Base-by-base conservation (phyloP, 2,329 filamentous ascomycete genomes). In the Penicillium sp. region DNA sequence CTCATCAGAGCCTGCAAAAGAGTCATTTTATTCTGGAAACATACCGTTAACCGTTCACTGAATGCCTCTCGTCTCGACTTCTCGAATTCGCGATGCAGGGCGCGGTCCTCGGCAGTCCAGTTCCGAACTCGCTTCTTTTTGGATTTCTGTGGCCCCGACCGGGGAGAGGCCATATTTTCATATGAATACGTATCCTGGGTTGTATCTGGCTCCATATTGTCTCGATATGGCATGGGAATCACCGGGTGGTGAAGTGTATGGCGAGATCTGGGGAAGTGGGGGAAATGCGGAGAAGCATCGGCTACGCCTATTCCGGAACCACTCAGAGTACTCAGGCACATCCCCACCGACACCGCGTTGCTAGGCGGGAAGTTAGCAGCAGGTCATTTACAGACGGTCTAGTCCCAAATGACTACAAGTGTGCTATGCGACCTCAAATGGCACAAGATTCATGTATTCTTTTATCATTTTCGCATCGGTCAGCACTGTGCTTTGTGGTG, bases 31-130 rank as follows among this genome's bases (percentile, higher is more conserved):
- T 13, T 2, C 10, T 23, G 17, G 10, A 4, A 8, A 55, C 55
- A 15, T 21, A 73, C 74, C 34, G 61, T 68, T 15, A 77, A 50
- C 2, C 69, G 62, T 34, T 73, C 68, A 44, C 72, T 73, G 59
- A 76, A 77, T 1, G 73, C 68, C 53, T 76, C 73, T n/a, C 74
- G 66, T 12, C 74, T 69, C 3, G 67, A 70, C 55, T 69, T 70
- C 46, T 76, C 73, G 54, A 76, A 75, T 6, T 71, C 64, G 1
- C 72, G 67, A 52, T 76, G 74, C 4, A 69, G 68, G 3, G 73
- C 73, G 8, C 74, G 72, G 44, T 77, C 74, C 43, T 75, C 64
- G 4, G 70, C 67, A 1, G 74, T 75, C 54, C 56, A 59, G 18
- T 56, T 48, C 20, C 56, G 51, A 24, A 56, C 41, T 15, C 52